Conservation (phyloP, 2,329 filamentous ascomycete species). For the Colletotrichum tanaceti region DNA sequence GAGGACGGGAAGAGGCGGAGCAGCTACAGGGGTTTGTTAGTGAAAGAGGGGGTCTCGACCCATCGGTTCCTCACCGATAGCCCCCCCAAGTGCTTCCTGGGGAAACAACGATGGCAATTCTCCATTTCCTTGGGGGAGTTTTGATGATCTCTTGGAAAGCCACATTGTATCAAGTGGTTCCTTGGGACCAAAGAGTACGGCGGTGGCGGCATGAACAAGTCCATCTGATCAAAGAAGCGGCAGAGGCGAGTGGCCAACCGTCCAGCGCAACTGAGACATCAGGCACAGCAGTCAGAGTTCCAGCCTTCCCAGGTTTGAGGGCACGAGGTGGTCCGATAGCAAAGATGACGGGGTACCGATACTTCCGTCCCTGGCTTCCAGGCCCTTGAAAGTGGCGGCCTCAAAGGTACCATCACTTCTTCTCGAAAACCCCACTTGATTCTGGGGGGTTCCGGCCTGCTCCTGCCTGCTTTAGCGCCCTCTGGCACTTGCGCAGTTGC, state of each 20-base stretch:
- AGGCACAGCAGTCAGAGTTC: slow-evolving; percentile 36
- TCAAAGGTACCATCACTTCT: slow-evolving; percentile 13
- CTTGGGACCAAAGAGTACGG: slow-evolving; percentile 2
- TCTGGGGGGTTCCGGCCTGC: slow-evolving; percentile 54
- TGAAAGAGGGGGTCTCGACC: slow-evolving; percentile 20
- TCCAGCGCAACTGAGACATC: slow-evolving; percentile 38
- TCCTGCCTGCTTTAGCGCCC: slow-evolving; percentile 36
- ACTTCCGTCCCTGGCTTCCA: not conserved
- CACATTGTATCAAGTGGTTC: not conserved
- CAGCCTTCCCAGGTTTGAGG: slow-evolving; percentile 33
- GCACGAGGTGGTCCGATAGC: slow-evolving; percentile 12
- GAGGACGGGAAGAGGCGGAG: slow-evolving; percentile 27
- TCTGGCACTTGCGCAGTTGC: slow-evolving; percentile 44
- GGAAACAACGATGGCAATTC: slow-evolving; percentile 9
- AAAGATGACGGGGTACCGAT: slow-evolving; percentile 14
- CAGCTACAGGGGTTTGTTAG: slow-evolving; percentile 15
- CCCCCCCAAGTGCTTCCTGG: slow-evolving; percentile 11
- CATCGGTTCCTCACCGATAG: slow-evolving; percentile 32
- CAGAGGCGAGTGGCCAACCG: slow-evolving; percentile 33
- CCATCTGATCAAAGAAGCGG: slow-evolving; percentile 41
- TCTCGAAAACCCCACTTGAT: slow-evolving; percentile 41
- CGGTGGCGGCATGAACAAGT: slow-evolving; percentile 31
- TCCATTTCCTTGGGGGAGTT: not conserved
- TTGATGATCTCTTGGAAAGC: slow-evolving; percentile 1
- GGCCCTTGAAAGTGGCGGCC: fast-evolving